phyloP scores from a whole-genome alignment of 345 rosid genomes.

The Eucalyptus coolabah region DNA sequence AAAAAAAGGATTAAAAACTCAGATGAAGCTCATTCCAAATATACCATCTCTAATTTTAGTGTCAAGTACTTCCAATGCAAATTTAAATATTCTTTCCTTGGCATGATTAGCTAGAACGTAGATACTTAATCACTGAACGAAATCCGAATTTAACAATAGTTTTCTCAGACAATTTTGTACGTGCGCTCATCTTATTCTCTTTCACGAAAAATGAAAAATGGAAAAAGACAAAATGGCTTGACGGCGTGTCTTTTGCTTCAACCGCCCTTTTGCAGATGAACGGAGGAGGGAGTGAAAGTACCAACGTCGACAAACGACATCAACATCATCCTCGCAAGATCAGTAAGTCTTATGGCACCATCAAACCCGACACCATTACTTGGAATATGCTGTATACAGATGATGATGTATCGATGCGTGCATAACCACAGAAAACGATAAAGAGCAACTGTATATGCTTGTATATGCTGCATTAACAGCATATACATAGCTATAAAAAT shows the following conservation, averaged over 20 bases:
- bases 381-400: neutral
- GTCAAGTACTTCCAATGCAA: neutral
- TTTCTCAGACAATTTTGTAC: neutral
- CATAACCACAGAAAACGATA: neutral
- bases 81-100: neutral
- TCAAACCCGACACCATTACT: neutral
- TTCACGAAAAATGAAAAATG: neutral
- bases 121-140: neutral
- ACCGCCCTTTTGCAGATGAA: neutral
- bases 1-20: neutral
- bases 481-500: neutral
- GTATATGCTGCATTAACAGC: neutral
- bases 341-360: constrained; percentile 1
- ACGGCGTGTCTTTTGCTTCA: neutral
- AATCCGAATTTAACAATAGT: neutral
- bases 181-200: neutral
- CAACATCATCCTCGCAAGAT: constrained; percentile 8
- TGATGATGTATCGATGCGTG: neutral
- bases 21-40: neutral
- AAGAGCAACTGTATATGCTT: neutral
- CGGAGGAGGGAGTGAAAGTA: neutral
- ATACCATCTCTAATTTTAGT: neutral
- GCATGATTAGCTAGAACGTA: neutral
- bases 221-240: neutral
- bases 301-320: constrained; percentile 2